Evolutionary conservation across 1,139 yeast genomes (phyloP), one percentile per base, ranked within the genome.

Genomic region (Sugiyamaella japonica): DNA sequence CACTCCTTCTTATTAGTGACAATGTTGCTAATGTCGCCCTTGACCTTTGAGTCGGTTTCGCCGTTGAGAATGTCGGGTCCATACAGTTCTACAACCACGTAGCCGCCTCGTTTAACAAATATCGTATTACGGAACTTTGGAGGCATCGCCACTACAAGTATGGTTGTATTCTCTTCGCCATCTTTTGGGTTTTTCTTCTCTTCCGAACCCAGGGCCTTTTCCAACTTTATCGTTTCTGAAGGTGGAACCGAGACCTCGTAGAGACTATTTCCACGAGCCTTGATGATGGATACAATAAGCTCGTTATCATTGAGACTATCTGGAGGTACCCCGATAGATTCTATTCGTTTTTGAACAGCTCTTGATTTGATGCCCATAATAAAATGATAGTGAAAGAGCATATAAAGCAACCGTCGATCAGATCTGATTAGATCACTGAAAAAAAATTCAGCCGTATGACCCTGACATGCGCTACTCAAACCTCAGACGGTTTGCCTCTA

Each of bases 71-170:
- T 58, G 29, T 60, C 65, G 3, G 61, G 56, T 4, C 63, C 62
- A 44, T 61, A 65, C 44, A 67, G 48, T 39, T 65, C 66, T 4
- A 70, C 63, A 7, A 73, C 63, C 2, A 70, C 73, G 42, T 61
- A 62, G 10, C 76, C 76, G 12, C 75, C 75, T 3, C 76, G 65
- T 47, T 68, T 67, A 29, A 73, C 69, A 59, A 72, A 71, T 46
- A 70, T 63, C 37, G 72, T 68, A 59, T 70, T 72, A 23, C 75
- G 62, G 54, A 73, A 70, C 57, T 65, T 65, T 23, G 73, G 71
- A 10, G 73, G 73, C 67, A 73, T 64, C 31, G 66, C 64, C 1
- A 70, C 74, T 1, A 70, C 74, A 10, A 66, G 61, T n/a, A 62
- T 48, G 10, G 56, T 55, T 16, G 58, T 49, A 32, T 51, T 55